A percentile compares a stretch with the other conserved stretches of the same genome.
Conservation (phyloP, 257 asterid genomes). For the Solanum appendiculatum region DNA sequence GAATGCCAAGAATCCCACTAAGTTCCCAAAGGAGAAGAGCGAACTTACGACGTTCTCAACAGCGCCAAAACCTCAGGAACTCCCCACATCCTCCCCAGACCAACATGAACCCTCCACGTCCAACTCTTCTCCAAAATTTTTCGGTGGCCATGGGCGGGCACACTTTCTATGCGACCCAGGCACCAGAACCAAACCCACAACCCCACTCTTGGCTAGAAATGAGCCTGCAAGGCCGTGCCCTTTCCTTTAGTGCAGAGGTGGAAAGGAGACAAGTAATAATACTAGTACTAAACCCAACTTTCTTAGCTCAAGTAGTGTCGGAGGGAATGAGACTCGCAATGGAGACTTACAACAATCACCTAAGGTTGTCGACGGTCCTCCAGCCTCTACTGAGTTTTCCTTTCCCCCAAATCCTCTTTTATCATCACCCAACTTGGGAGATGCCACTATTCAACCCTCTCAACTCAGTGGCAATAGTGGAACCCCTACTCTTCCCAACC, state of each 20-base stretch:
- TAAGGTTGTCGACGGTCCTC: background rate
- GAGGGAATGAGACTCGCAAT: background rate
- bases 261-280: background rate
- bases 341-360: background rate
- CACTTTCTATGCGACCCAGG: background rate
- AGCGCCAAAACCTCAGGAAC: too few relatives aligned
- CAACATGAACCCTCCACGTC: too few relatives aligned
- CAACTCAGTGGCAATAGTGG: background rate
- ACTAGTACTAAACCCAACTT: background rate
- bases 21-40: too few relatives aligned
- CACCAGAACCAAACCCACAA: background rate
- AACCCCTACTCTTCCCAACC: background rate
- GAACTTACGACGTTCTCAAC: too few relatives aligned
- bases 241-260: background rate
- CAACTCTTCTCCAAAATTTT: too few relatives aligned
- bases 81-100: too few relatives aligned
- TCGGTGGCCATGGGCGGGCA: background rate
- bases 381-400: background rate
- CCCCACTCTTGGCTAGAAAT: background rate
- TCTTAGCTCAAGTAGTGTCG: background rate
- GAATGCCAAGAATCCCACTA: too few relatives aligned
- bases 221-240: background rate
- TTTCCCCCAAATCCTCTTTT: background rate
- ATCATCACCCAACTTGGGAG: background rate
- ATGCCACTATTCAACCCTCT: fast-evolving